Conservation (phyloP, 805 yeast genomes). For the Tetrapisispora nanseiensis region DNA sequence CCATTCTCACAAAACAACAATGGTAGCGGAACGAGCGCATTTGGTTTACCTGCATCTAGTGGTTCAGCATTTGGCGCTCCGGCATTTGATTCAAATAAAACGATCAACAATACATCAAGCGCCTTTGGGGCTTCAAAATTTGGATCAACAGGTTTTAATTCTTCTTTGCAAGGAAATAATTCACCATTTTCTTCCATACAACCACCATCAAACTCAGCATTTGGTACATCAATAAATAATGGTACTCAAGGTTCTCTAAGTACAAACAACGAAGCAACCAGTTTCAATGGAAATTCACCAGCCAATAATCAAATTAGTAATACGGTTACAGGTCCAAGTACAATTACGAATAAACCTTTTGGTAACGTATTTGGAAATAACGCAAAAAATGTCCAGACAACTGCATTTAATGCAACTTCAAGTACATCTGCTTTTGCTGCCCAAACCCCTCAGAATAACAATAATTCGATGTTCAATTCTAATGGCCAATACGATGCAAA, state of each 20-base stretch:
- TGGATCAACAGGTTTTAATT: not conserved
- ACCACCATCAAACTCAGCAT: slow-evolving; percentile 5
- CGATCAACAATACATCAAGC: too few relatives aligned
- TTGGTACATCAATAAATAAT: slow-evolving; percentile 6
- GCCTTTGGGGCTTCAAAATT: not conserved
- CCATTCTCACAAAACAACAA: too few relatives aligned
- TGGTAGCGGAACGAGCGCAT: slow-evolving; percentile 9
- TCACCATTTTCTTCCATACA: not conserved
- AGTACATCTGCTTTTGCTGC: not conserved
- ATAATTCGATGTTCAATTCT: not conserved
- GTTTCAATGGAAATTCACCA: too few relatives aligned
- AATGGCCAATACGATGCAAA: not conserved
- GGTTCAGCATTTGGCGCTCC: not conserved
- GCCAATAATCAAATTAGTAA: too few relatives aligned
- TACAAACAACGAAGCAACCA: too few relatives aligned
- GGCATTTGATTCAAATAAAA: not conserved
- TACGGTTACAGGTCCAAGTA: too few relatives aligned
- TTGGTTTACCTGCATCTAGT: slow-evolving; percentile 20
- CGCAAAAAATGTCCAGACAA: not conserved
- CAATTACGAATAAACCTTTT: too few relatives aligned
- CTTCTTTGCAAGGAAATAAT: not conserved
- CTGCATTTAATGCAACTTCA: not conserved
- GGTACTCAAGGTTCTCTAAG: not conserved
- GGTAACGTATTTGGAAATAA: not conserved
- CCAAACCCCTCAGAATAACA: not conserved